Evolutionary conservation across 352 stramenopile species (phyloP).

Genomic region (Aphanomyces stellatus): DNA sequence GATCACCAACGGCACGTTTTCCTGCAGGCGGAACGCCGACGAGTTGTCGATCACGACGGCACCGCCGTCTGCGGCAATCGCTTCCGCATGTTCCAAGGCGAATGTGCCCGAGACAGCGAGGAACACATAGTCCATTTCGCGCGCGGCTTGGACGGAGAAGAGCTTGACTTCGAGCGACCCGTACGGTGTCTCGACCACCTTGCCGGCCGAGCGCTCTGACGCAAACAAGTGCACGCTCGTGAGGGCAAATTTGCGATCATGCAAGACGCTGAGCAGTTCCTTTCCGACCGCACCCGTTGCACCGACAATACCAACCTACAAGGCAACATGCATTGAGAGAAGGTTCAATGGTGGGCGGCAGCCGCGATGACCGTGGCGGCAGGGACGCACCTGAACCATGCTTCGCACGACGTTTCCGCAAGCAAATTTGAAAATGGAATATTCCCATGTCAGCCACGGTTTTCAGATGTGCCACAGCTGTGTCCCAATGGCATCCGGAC

Average conservation of each 20-base stretch:
- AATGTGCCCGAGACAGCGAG: constrained; percentile 96
- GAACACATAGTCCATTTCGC: constrained; percentile 95
- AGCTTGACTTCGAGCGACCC: constrained; percentile 91
- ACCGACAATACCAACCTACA: constrained; percentile 60
- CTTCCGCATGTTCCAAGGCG: constrained; percentile 90
- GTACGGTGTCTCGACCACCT: constrained; percentile 82
- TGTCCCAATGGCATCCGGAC: no score
- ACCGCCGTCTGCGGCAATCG: constrained; percentile 78
- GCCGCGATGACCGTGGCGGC: not conserved
- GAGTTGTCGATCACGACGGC: constrained; percentile 98
- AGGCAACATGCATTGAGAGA: no score
- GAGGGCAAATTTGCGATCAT: constrained; percentile 81
- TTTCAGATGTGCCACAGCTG: no score
- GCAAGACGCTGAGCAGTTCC: constrained; percentile 92
- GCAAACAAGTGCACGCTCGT: constrained; percentile 93
- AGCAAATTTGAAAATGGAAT: not conserved
- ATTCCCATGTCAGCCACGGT: not conserved
- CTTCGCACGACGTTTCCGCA: no score
- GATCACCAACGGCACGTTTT: constrained; percentile 89
- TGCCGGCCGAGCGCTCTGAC: constrained; percentile 89
- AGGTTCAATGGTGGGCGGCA: not conserved
- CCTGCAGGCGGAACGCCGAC: constrained; percentile 92
- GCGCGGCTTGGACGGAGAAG: constrained; percentile 89
- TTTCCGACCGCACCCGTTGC: constrained; percentile 93
- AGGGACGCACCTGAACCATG: not conserved